Evolutionary conservation across 73 alveolate genomes (phyloP), one percentile per base, ranked within the genome.

Genomic region (Paramecium pentaurelia): DNA sequence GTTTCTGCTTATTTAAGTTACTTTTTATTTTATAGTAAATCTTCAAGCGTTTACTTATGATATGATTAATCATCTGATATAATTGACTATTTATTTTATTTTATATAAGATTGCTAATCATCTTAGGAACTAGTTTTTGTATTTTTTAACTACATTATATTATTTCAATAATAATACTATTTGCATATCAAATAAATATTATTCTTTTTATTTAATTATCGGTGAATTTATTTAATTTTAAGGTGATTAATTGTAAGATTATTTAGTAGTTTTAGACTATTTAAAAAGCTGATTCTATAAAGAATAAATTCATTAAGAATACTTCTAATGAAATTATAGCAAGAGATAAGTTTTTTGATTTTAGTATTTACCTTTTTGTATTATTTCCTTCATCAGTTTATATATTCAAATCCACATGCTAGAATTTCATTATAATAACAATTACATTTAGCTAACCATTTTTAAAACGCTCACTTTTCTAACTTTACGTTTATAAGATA

Each of bases 141-240:
- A 8, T 73, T 73, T 44, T 73, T 73, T 38, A 73, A 73, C 87
- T 73, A 68, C 47, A 32, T 32, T 22, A 68, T 68, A 68, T 68
- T 37, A 37, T 37, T 28, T 64, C 47, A 37, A 73, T 36, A 64
- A 14, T 64, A 8, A 64, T 73, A 73, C 87, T 40, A 73, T 37
- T 73, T 73, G 87, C 87, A 73, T 36, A 73, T 73, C 87, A 36
- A 73, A 36, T 73, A 37, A 73, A 73, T 73, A 73, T 73, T 73
- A 73, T 34, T 73, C 87, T 44, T 73, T 73, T 73, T 64, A 14
- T 34, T 64, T 64, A 8, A 34, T 34, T 14, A 64, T 32, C 47
- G 84, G 84, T 12, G 84, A 64, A 12, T 34, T 64, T 64, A 64
- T 32, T 64, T 64, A 64, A 28, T 64, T 28, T 32, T 28, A 28